Base-by-base conservation (phyloP, 2,329 filamentous ascomycete genomes). In the Neobulgaria alba region DNA sequence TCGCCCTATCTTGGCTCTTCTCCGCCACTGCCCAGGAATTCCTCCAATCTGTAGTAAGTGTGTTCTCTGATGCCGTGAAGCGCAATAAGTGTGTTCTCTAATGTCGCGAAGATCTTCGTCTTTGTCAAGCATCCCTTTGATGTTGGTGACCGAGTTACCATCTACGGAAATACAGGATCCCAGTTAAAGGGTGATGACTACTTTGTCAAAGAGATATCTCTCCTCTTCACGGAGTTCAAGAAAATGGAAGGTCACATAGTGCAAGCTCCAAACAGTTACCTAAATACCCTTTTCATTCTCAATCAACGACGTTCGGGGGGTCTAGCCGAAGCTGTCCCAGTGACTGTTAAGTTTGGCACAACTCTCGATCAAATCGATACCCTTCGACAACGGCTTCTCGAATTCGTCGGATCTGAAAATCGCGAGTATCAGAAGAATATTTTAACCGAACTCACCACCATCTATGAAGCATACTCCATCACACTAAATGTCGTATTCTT, bases 101-200 rank as follows among this genome's bases (percentile, higher is more conserved):
- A n/a, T n/a, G n/a, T n/a, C n/a, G n/a, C n/a, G n/a, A n/a, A n/a
- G n/a, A 85, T 95, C 52, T 95, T 95, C 58, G 89, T 95, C 51
- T 95, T 95, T 54, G 82, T 95, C 64, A 95, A 95, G 67, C 90
- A 96, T 60, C 90, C 90, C 0, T 96, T 95, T 54, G 90, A 96
- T 61, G 89, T 95, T 3, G 90, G 90, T 39, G 90, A 96, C 60
- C 81, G 90, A 54, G 86, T 96, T 5, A 86, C 83, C 1, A 77
- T 96, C 15, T 95, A 95, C 56, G 89, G 89, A 39, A 93, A 88
- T 54, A 87, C 87, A 0, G 90, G 90, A 46, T 73, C 79, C n/a
- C 61, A 72, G 12, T 72, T 87, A 57, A 76, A 73, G 26, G 89
- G 89, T 33, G 90, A 95, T 54, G 90, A 95, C 56, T 96, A 95